A percentile compares a stretch with the other conserved stretches of the same genome.
Evolutionary conservation across 306 rosid species (phyloP).

Genomic region (Lagenaria siceraria): DNA sequence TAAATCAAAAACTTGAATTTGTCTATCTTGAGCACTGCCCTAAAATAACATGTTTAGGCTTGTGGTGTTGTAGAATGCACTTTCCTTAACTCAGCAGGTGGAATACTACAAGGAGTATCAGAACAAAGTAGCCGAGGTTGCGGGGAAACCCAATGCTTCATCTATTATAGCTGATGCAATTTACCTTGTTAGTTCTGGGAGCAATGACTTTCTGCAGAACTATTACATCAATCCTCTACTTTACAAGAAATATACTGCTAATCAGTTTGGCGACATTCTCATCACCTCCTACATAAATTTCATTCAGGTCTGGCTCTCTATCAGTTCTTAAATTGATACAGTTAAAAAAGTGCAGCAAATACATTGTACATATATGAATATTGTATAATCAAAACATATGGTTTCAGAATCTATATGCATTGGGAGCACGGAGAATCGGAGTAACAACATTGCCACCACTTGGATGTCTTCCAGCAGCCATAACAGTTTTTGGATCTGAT

Average conservation of each 20-base stretch:
- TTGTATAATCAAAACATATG: background rate
- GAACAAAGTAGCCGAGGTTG: slow-evolving; percentile 23
- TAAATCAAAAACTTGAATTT: background rate
- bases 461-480: slow-evolving; percentile 54
- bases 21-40: background rate
- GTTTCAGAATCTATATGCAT: slow-evolving; percentile 38
- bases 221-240: slow-evolving; percentile 56
- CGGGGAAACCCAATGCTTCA: slow-evolving; percentile 33
- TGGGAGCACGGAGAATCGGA: slow-evolving; percentile 65
- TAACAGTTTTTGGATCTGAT: slow-evolving; percentile 46
- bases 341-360: background rate
- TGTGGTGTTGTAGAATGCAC: slow-evolving; percentile 29
- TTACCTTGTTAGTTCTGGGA: slow-evolving; percentile 39
- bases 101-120: slow-evolving; percentile 50
- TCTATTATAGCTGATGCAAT: slow-evolving; percentile 42
- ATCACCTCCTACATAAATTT: slow-evolving; percentile 24
- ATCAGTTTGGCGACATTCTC: slow-evolving; percentile 48
- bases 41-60: background rate
- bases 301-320: slow-evolving; percentile 29
- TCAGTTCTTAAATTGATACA: background rate
- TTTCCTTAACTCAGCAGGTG: slow-evolving; percentile 43
- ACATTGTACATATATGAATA: background rate
- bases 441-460: slow-evolving; percentile 56
- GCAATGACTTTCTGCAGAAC: slow-evolving; percentile 56
- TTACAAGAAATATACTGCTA: slow-evolving; percentile 18